These are phyloP conservation scores for Lablab purpureus DNA, from an alignment of 306 rosid genomes.

Conservation along the genomic window DNA sequence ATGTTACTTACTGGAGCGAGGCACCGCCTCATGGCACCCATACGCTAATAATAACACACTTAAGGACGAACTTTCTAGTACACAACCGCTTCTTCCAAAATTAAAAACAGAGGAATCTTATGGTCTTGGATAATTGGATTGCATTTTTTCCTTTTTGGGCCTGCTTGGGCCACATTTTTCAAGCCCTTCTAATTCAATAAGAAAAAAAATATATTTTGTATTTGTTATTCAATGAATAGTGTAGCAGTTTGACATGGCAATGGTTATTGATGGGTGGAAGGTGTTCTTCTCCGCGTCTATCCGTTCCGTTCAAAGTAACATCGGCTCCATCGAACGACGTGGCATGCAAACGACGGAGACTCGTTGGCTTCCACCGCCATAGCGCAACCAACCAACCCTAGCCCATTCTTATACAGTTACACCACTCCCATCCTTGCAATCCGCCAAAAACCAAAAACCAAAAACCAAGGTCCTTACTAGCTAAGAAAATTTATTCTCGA, in stretches of 20 bases:
- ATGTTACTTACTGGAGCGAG: background rate
- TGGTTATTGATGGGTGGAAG: background rate
- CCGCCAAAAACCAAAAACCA: background rate
- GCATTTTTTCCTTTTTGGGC: background rate
- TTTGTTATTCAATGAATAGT: too few species aligned
- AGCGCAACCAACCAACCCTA: background rate
- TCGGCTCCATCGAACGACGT: background rate
- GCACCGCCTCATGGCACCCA: conserved; percentile 14
- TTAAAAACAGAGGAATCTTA: background rate
- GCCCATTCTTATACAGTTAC: background rate
- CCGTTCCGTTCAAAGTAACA: background rate
- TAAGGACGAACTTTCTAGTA: background rate
- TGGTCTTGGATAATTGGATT: background rate
- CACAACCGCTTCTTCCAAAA: background rate
- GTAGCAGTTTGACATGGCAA: too few species aligned
- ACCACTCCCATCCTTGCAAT: background rate
- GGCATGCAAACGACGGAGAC: background rate
- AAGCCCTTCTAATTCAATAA: too few species aligned
- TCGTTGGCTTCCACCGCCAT: conserved; percentile 16
- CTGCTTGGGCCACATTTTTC: background rate
- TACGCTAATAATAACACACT: background rate
- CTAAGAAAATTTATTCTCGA: background rate
- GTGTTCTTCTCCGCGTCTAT: background rate
- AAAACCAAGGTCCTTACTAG: background rate
- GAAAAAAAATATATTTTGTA: too few species aligned